A percentile compares a stretch with the other conserved stretches of the same genome.
These are phyloP conservation scores for Blastobotrys petasosporus DNA, from an alignment of 1,139 yeast genomes.

Conservation along the genomic window DNA sequence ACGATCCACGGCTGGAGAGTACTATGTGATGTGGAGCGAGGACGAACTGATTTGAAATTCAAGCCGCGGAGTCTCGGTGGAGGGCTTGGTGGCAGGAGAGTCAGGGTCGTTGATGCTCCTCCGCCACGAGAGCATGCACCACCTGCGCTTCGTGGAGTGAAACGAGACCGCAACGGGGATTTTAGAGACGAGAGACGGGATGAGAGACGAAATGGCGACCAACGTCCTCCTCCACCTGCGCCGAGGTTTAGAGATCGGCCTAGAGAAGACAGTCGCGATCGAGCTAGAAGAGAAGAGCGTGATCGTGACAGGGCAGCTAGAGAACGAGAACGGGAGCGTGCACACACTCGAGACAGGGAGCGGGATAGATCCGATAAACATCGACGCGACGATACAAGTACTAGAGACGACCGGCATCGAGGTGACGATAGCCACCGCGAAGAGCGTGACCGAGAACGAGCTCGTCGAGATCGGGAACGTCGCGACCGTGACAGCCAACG, in stretches of 20 bases:
- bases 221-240: slow-evolving; percentile 4
- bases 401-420: background rate
- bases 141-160: background rate
- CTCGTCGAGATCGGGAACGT: background rate
- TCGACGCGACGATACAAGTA: background rate
- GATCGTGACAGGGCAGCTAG: slow-evolving; percentile 12
- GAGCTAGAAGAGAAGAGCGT: slow-evolving; percentile 1
- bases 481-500: no score
- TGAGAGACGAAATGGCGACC: slow-evolving; percentile 9
- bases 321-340: slow-evolving; percentile 17
- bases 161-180: slow-evolving; percentile 3
- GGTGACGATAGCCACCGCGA: background rate
- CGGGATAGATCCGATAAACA: background rate
- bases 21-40: slow-evolving; percentile 79
- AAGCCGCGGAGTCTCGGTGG: slow-evolving; percentile 74
- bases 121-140: background rate
- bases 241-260: background rate
- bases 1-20: slow-evolving; percentile 46
- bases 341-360: slow-evolving; percentile 3
- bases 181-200: slow-evolving; percentile 10
- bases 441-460: slow-evolving; percentile 2
- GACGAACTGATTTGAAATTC: slow-evolving; percentile 71
- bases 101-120: background rate
- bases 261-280: background rate
- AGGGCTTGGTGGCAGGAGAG: slow-evolving; percentile 61